Evolutionary conservation across 108 stramenopile species (phyloP).

Genomic region (Nannochloropsis gaditana): DNA sequence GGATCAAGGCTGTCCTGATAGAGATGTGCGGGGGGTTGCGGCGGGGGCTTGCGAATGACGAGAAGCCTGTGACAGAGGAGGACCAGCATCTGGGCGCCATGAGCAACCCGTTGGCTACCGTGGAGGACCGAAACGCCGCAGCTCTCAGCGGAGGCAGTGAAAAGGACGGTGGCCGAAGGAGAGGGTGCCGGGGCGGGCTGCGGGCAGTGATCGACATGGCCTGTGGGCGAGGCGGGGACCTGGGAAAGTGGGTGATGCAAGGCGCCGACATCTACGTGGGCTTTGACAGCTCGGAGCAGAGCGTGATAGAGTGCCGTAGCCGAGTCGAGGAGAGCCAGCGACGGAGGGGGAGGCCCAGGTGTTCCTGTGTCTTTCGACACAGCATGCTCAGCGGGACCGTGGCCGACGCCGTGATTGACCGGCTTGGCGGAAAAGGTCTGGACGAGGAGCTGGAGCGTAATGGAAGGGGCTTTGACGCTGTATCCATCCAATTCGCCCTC

Average conservation of each 20-base stretch:
- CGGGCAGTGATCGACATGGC: slow-evolving; percentile 26
- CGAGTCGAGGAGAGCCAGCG: background rate
- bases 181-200: background rate
- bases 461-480: background rate
- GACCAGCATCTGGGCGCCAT: background rate
- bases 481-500: background rate
- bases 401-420: background rate
- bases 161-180: background rate
- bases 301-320: background rate
- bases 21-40: slow-evolving; percentile 13
- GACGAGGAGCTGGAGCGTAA: background rate
- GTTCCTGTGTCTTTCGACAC: background rate
- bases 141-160: background rate
- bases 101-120: background rate
- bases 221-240: slow-evolving; percentile 38
- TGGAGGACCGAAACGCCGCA: background rate
- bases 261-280: slow-evolving; percentile 18
- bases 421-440: background rate
- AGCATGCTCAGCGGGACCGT: background rate
- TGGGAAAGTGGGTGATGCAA: slow-evolving; percentile 24
- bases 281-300: slow-evolving; percentile 24
- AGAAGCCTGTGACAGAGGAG: background rate
- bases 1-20: slow-evolving; percentile 32
- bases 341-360: background rate
- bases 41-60: background rate